Evolutionary conservation across 257 asterid genomes (phyloP).

Genomic region (Rhazya stricta): DNA sequence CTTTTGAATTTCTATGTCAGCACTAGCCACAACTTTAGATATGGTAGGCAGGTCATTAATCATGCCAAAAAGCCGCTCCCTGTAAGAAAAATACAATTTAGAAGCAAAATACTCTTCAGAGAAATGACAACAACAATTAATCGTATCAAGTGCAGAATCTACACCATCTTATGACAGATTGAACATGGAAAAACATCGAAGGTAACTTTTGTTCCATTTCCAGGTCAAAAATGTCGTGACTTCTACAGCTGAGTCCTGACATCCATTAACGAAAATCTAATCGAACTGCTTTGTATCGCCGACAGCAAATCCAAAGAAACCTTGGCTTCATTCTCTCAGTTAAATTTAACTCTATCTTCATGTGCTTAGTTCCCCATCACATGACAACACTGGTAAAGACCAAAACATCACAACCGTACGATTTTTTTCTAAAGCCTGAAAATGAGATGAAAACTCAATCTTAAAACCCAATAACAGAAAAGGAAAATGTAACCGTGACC

Average conservation of each 20-base stretch:
- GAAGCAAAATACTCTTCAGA: not conserved
- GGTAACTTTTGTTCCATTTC: not conserved
- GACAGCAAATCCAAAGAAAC: not conserved
- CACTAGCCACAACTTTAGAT: slow-evolving; percentile 69
- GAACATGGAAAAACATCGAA: not conserved
- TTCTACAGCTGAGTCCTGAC: not conserved
- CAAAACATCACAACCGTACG: not conserved
- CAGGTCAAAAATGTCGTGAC: too few species aligned
- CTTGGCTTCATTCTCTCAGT: not conserved
- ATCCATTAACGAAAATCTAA: not conserved
- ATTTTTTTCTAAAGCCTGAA: not conserved
- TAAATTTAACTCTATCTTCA: not conserved
- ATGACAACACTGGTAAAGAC: not conserved
- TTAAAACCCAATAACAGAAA: not conserved
- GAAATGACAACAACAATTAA: not conserved
- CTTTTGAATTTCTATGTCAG: too few species aligned
- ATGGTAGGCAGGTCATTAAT: slow-evolving; percentile 73
- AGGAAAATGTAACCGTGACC: not conserved
- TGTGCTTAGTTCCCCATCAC: not conserved
- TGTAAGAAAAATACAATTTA: slow-evolving; percentile 27
- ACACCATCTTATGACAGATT: not conserved
- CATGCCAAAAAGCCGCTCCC: slow-evolving; percentile 75
- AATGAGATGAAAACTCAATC: slow-evolving; percentile 6
- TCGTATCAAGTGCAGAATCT: not conserved
- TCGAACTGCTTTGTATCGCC: not conserved